phyloP scores from a whole-genome alignment of 2,329 filamentous ascomycete species.

The Pseudonectria buxi region DNA sequence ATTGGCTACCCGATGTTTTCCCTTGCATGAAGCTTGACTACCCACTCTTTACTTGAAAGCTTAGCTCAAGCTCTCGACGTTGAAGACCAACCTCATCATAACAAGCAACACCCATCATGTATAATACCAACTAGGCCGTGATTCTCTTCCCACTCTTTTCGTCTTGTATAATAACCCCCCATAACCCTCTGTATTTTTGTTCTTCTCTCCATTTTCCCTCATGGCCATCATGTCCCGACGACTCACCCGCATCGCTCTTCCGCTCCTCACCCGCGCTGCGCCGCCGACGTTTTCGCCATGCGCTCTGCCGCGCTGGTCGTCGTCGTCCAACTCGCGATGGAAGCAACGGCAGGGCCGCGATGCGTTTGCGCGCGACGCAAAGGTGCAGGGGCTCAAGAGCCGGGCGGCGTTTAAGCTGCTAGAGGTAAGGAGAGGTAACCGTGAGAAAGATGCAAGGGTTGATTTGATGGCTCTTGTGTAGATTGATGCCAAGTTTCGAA shows the following conservation, averaged over 20 bases:
- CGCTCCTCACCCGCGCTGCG: no score
- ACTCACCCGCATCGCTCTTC: no score
- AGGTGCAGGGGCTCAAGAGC: conserved; percentile 74
- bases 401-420: conserved; percentile 90
- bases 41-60: not conserved
- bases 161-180: no score
- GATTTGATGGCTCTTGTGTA: conserved; percentile 30
- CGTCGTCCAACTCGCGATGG: conserved; percentile 69
- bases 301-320: conserved; percentile 9
- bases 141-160: no score
- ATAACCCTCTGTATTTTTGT: no score
- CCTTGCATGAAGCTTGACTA: not conserved
- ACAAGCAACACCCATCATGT: no score
- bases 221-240: no score
- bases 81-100: no score
- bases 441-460: not conserved
- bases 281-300: not conserved
- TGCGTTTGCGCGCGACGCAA: conserved; percentile 65
- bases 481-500: conserved; percentile 74
- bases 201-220: no score
- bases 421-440: conserved; percentile 52
- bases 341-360: conserved; percentile 72
- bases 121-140: no score
- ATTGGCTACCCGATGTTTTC: not conserved
- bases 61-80: not conserved